Base-by-base conservation (phyloP, 176 grass and related monocot genomes). In the Chloris gayana region DNA sequence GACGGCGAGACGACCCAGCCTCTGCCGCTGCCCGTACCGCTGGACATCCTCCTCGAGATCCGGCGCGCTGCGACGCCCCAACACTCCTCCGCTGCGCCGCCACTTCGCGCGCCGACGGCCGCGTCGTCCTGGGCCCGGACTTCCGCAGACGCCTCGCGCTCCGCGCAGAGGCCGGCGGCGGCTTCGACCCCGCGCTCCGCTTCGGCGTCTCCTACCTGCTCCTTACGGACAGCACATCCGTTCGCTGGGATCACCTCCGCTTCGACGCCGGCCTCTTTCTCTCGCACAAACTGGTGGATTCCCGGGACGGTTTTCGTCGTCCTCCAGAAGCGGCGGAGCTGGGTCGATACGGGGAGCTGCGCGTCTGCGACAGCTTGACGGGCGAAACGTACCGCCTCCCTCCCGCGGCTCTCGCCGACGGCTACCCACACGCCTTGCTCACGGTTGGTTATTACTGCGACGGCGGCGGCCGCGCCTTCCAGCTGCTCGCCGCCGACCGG, bases 31-130 rank as follows among this genome's bases (percentile, higher is more conserved):
- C 41, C 41, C 26, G 6, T n/a, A 4, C 66, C 56, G 17, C 22
- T 65, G 4, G 69, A 86, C 25, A 27, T 74, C 4, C 26, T 57
- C 18, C 61, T 80, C 29, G 47, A 86, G 60, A 67, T 80, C 69
- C 22, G 46, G 46, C 14, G 14, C 60, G 69, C 21, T 27, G 22
- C 4, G 84, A 86, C 77, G 22, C 19, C 14, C 9, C 17, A 1
- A 47, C 60, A 29, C 2, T 86, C 61, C 4, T 86, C 22, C 62
- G 70, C 22, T 74, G 49, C 61, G 77, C 50, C 19, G 35, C 77
- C 27, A 45, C 38, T 27, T 45, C 22, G 61, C 74, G 75, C 37
- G 29, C 35, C 7, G 30, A 67, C 61, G 77, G 38, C 22, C 29
- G 29, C 6, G 27, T 30, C 58, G 26, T 80, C 84, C 70, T 75